phyloP scores from a whole-genome alignment of 2,329 filamentous ascomycete species.

The Elsinoe necatrix region DNA sequence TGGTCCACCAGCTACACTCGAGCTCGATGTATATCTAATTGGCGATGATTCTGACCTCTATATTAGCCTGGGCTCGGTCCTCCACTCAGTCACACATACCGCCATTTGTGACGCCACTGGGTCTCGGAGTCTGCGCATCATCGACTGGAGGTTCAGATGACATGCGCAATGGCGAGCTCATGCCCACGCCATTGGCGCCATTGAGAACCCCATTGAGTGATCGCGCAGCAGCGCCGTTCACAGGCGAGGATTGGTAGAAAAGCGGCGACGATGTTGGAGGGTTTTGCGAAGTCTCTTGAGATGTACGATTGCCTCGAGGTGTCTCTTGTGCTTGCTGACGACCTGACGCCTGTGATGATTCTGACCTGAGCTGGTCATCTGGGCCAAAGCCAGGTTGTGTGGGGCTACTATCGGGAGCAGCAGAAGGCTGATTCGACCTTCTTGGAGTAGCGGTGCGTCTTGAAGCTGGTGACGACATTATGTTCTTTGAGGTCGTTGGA shows the following conservation, averaged over 20 bases:
- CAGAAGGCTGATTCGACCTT: constrained; percentile 43
- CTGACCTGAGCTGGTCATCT: constrained; percentile 36
- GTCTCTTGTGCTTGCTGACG: constrained; percentile 35
- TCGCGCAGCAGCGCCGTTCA: background rate
- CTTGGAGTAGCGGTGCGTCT: constrained; percentile 49
- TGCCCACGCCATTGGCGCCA: constrained; percentile 35
- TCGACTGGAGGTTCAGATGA: constrained; percentile 38
- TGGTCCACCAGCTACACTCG: constrained; percentile 46
- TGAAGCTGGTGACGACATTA: constrained; percentile 56
- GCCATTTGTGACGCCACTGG: constrained; percentile 52
- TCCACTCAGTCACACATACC: constrained; percentile 41
- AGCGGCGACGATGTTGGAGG: constrained; percentile 63
- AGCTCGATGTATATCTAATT: constrained; percentile 82
- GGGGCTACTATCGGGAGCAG: constrained; percentile 46
- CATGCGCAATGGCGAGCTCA: constrained; percentile 42
- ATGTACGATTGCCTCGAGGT: constrained; percentile 37
- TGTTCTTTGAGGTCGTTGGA: constrained; percentile 17
- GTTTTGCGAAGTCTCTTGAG: constrained; percentile 35
- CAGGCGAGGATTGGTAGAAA: constrained; percentile 60
- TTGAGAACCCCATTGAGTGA: constrained; percentile 33
- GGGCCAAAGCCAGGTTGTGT: constrained; percentile 27
- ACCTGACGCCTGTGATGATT: constrained; percentile 32
- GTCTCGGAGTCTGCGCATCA: constrained; percentile 63
- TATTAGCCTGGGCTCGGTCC: background rate
- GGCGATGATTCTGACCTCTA: constrained; percentile 73